phyloP scores from a whole-genome alignment of 1,284 basidiomycete species.

The Leccinum griseonigrum region DNA sequence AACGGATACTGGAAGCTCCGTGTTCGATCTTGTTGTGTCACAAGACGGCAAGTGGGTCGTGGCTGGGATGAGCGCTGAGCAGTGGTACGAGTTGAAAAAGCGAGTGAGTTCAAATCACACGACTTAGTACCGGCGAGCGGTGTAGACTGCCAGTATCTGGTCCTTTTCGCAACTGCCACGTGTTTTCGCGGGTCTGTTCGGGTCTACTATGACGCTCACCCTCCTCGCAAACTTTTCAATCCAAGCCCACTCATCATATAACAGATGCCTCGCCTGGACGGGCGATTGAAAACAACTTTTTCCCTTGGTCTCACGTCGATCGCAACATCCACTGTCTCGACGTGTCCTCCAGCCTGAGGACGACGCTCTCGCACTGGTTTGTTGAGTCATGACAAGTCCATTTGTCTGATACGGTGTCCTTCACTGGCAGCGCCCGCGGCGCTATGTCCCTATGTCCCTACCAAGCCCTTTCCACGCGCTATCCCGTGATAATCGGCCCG shows the following conservation, averaged over 20 bases:
- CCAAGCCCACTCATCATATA: background rate
- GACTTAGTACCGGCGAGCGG: background rate
- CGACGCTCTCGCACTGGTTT: background rate
- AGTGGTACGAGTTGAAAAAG: background rate
- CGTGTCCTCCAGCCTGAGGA: background rate
- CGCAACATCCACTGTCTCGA: background rate
- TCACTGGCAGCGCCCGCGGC: too few relatives aligned
- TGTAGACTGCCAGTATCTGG: background rate
- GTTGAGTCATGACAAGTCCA: too few relatives aligned
- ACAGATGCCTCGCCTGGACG: constrained; percentile 9
- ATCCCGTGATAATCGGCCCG: background rate
- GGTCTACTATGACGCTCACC: background rate
- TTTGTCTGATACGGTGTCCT: too few relatives aligned
- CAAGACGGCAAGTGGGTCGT: too few relatives aligned
- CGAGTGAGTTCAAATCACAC: too few relatives aligned
- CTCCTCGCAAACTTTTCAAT: background rate
- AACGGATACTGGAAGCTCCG: background rate
- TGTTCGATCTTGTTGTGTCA: background rate
- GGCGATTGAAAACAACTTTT: background rate
- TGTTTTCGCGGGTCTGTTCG: background rate
- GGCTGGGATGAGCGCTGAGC: background rate
- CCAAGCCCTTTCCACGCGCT: too few relatives aligned
- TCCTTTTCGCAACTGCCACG: background rate
- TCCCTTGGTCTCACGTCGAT: background rate
- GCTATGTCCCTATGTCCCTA: too few relatives aligned